These are phyloP conservation scores for Tetracladium marchalianum DNA, from an alignment of 495 filamentous ascomycete genomes.

Conservation along the genomic window DNA sequence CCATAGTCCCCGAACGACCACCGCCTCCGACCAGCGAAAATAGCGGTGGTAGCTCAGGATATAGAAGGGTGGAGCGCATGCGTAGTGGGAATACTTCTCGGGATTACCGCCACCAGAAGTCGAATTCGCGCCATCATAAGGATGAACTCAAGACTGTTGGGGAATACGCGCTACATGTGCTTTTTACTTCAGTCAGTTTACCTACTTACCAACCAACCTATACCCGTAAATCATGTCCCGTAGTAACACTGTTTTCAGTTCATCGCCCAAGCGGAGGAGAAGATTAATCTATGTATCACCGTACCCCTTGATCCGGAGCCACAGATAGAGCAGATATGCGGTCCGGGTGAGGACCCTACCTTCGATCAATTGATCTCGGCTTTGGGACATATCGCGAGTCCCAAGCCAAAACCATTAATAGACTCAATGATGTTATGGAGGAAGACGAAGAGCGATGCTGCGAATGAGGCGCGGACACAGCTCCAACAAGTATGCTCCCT, in stretches of 20 bases:
- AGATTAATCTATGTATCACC: constrained; percentile 76
- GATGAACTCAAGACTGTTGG: constrained; percentile 81
- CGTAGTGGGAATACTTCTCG: constrained; percentile 56
- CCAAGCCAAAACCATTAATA: constrained; percentile 91
- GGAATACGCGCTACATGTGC: constrained; percentile 91
- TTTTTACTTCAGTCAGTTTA: constrained; percentile 74
- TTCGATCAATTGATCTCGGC: constrained; percentile 95
- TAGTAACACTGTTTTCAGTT: constrained; percentile 34
- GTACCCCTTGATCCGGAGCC: constrained; percentile 65
- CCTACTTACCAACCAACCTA: background rate
- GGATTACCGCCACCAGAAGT: constrained; percentile 68
- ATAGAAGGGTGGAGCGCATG: constrained; percentile 48
- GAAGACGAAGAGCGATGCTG: constrained; percentile 85
- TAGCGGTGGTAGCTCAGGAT: constrained; percentile 18
- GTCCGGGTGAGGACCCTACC: constrained; percentile 74
- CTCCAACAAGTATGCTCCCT: constrained; percentile 45
- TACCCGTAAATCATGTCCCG: background rate
- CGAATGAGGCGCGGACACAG: constrained; percentile 47
- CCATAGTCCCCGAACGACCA: constrained; percentile 11
- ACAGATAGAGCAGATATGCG: constrained; percentile 79
- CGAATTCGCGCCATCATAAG: constrained; percentile 68
- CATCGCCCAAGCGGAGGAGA: constrained; percentile 81
- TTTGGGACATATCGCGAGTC: constrained; percentile 83
- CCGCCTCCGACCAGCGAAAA: constrained; percentile 9
- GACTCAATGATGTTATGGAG: constrained; percentile 97